Conservation (phyloP, 148 eudicot genomes). For the Rhododendron williamsianum region DNA sequence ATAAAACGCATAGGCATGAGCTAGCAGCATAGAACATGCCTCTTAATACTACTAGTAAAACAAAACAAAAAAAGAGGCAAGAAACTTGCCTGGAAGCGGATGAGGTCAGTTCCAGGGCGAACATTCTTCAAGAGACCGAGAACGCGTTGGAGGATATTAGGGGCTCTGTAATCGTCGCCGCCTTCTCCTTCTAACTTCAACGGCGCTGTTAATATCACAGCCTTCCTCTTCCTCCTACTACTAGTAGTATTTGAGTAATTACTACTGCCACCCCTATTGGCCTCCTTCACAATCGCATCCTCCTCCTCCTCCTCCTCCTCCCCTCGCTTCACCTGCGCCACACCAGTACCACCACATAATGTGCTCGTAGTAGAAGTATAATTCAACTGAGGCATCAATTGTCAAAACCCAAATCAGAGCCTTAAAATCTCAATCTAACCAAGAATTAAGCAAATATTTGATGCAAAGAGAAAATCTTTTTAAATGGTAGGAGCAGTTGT, state of each 20-base stretch:
- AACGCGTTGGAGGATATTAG: conserved; percentile 50
- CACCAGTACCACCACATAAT: background rate
- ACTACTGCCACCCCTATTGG: conserved; percentile 3
- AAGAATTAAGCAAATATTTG: background rate
- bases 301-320: background rate
- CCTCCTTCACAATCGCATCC: background rate
- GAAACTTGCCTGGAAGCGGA: conserved; percentile 45
- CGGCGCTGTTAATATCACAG: conserved; percentile 43
- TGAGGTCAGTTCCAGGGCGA: conserved; percentile 69
- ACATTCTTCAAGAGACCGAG: conserved; percentile 52
- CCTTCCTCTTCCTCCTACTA: conserved; percentile 7
- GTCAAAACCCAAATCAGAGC: background rate
- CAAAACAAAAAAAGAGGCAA: background rate
- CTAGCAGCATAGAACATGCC: too few species aligned
- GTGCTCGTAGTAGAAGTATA: background rate
- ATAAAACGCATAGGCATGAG: too few species aligned
- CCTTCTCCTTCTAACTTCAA: conserved; percentile 38
- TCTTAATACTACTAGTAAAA: background rate
- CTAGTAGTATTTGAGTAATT: background rate
- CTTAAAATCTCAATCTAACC: background rate
- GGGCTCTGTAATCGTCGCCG: conserved; percentile 39
- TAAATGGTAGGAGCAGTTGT: too few species aligned
- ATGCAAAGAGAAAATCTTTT: too few species aligned
- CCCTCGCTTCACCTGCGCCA: conserved; percentile 6
- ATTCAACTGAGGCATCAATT: background rate